A percentile compares a stretch with the other conserved stretches of the same genome.
These are phyloP conservation scores for Hemisphaericaspora lyxosophila DNA, from an alignment of 1,139 yeast species.

Conservation along the genomic window DNA sequence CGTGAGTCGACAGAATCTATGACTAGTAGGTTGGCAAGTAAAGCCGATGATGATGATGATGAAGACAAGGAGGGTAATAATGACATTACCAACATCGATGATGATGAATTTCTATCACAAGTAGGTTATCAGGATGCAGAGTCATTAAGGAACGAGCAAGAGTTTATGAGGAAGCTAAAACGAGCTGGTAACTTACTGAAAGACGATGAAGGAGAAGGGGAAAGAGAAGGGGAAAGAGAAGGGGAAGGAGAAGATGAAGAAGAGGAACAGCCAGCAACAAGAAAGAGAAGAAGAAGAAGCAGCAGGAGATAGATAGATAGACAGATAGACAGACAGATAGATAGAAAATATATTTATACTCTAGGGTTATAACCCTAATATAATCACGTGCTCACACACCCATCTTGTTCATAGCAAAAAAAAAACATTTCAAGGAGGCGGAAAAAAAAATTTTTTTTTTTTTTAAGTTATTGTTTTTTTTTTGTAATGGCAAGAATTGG, in stretches of 20 bases:
- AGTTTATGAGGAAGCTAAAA: constrained; percentile 27
- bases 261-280: background rate
- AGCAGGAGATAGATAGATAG: no score
- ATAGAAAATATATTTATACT: background rate
- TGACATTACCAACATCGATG: constrained; percentile 23
- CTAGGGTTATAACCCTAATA: constrained; percentile 11
- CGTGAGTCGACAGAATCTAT: constrained; percentile 12
- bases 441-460: background rate
- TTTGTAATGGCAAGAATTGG: background rate
- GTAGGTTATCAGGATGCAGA: constrained; percentile 34
- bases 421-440: background rate
- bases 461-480: background rate
- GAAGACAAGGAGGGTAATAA: constrained; percentile 8
- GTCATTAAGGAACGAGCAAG: constrained; percentile 26
- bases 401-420: background rate
- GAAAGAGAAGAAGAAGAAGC: constrained; percentile 7
- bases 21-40: constrained; percentile 7
- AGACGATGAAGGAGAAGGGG: constrained; percentile 5
- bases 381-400: background rate
- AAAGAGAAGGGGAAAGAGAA: no score
- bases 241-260: constrained; percentile 6
- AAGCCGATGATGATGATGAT: constrained; percentile 4
- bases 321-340: background rate
- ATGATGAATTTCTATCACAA: constrained; percentile 25
- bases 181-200: constrained; percentile 4